Evolutionary conservation across 1,284 basidiomycete species (phyloP).

Genomic region (Mycena sp.): DNA sequence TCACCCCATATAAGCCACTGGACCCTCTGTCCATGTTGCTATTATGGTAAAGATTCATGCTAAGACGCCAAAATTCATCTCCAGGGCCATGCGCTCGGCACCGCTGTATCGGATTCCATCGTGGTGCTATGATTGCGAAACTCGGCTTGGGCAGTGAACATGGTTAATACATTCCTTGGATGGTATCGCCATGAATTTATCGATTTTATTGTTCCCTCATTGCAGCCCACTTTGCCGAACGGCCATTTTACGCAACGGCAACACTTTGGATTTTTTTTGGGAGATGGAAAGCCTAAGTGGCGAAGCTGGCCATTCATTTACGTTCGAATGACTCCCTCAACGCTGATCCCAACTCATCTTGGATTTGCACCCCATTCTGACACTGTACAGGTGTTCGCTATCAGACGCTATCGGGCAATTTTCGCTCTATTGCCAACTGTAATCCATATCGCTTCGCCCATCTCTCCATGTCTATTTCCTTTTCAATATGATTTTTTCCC

Average conservation of each 20-base stretch:
- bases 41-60: not conserved
- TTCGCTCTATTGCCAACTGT: not conserved
- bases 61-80: not conserved
- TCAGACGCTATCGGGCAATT: not conserved
- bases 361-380: not conserved
- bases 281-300: not conserved
- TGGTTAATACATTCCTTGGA: not conserved
- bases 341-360: not conserved
- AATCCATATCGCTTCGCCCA: not conserved
- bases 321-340: not conserved
- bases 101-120: not conserved
- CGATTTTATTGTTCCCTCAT: too few species aligned
- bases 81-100: not conserved
- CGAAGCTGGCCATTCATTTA: not conserved
- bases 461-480: not conserved
- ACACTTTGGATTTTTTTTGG: not conserved
- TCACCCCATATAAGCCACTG: not conserved
- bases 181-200: not conserved
- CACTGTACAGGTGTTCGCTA: not conserved
- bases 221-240: too few species aligned
- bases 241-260: not conserved
- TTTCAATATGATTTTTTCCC: not conserved
- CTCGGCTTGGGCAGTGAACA: not conserved
- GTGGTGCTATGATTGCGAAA: not conserved
- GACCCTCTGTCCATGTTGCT: not conserved